These are phyloP conservation scores for Metroxylon sagu DNA, from an alignment of 176 grass and related monocot genomes.

Conservation along the genomic window DNA sequence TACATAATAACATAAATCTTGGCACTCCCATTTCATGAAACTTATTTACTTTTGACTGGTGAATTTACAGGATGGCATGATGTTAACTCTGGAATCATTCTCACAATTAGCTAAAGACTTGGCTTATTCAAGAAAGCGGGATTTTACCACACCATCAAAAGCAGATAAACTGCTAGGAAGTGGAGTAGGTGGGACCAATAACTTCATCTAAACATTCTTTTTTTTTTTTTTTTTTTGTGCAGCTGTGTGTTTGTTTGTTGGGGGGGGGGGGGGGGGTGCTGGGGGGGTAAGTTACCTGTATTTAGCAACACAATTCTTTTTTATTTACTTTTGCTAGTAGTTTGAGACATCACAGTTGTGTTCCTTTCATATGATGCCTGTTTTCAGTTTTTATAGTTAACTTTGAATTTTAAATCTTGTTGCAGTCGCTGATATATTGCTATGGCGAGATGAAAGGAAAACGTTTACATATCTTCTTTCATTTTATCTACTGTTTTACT, in stretches of 20 bases:
- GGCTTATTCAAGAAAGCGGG: slow-evolving; percentile 29
- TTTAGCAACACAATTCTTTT: no score
- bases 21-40: slow-evolving; percentile 2
- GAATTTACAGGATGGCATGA: slow-evolving; percentile 57
- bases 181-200: slow-evolving; percentile 54
- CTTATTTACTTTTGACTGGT: slow-evolving; percentile 14
- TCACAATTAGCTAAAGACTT: slow-evolving; percentile 45
- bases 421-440: slow-evolving; percentile 88
- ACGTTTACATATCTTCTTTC: slow-evolving; percentile 69
- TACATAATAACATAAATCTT: no score
- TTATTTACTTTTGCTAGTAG: no score
- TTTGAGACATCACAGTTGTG: no score
- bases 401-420: not conserved
- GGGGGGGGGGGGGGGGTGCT: no score
- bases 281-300: no score
- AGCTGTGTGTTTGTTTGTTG: no score
- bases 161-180: slow-evolving; percentile 64
- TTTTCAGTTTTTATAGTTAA: no score
- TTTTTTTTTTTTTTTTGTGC: no score
- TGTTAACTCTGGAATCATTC: slow-evolving; percentile 43
- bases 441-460: slow-evolving; percentile 96
- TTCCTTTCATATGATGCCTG: no score
- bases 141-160: slow-evolving; percentile 37
- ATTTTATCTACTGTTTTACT: slow-evolving; percentile 83
- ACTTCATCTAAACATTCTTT: slow-evolving; percentile 10